These are phyloP conservation scores for Durusdinium trenchii DNA, from an alignment of 73 alveolate species.

Conservation along the genomic window DNA sequence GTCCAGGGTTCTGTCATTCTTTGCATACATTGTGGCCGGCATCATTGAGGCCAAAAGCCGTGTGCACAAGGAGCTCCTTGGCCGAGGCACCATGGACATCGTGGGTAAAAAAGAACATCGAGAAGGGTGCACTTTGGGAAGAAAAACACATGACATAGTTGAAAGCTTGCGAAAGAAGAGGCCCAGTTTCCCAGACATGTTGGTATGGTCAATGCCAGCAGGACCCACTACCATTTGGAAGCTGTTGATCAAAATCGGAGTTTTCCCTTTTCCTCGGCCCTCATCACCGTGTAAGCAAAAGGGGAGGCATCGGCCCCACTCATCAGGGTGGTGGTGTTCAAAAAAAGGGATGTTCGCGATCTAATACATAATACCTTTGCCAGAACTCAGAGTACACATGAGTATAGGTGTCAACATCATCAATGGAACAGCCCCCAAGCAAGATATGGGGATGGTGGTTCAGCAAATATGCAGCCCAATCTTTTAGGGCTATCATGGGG, in stretches of 20 bases:
- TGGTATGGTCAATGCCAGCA: neutral
- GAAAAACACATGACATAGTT: too few species aligned
- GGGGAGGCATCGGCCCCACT: neutral
- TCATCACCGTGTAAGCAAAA: neutral
- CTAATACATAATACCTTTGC: neutral
- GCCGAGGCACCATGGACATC: neutral
- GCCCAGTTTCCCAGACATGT: constrained; percentile 13
- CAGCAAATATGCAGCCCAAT: neutral
- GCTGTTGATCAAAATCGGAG: neutral
- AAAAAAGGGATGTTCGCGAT: neutral
- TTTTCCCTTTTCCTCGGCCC: neutral
- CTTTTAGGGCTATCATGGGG: neutral
- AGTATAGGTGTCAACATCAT: neutral
- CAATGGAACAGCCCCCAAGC: neutral
- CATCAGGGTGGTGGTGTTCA: neutral
- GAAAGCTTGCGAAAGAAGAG: too few species aligned
- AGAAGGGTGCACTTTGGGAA: too few species aligned
- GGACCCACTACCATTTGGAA: neutral
- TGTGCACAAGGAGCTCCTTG: neutral
- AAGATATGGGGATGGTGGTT: neutral
- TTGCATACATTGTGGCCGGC: neutral
- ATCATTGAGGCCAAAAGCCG: neutral
- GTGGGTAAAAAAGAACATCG: neutral
- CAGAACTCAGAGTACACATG: neutral
- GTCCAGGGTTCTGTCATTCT: neutral